Evolutionary conservation across 176 grass and related monocot species (phyloP), one percentile per base, ranked within the genome.

Genomic region (Areca catechu): DNA sequence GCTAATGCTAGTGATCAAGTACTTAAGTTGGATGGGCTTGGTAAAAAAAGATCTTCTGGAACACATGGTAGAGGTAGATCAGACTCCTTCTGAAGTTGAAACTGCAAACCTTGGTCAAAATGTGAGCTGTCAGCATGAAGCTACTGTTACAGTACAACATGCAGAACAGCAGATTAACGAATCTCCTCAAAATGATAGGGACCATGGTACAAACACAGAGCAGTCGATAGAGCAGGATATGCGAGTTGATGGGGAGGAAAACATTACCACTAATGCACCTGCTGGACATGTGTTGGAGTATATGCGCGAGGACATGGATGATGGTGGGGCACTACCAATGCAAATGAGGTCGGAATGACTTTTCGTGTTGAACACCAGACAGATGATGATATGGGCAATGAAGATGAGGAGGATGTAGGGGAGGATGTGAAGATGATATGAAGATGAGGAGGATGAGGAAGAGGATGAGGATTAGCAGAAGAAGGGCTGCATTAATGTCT

Each of bases 401-500:
- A 83, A 16, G 82, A 83, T 34, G 57, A 60, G 24, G 82, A 82
- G 43, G 82, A 83, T 77, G 55, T 82, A 4, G 82, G 74, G 17
- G 79, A 75, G 56, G 79, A 88, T 22, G 66, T 52, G 84, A 83
- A 18, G 79, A 82, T 48, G 79, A 68, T 24, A 87, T 49, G 81
- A 89, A 3, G 85, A 84, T 20, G 82, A 82, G 56, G 34, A 43
- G 34, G 86, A 90, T 49, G 69, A 77, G 21, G 86, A 89, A 28
- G 79, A 82, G 58, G 86, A 77, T 56, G 81, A 85, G 53, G 82
- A 81, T 58, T 70, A 68, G 79, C 74, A 50, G 82, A 78, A 71
- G 79, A 71, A 61, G 76, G 83, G 79, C 79, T 71, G 79, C 77
- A 62, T 62, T 92, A 63, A 83, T 89, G 70, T 82, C 88, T 66